phyloP scores from a whole-genome alignment of 108 stramenopile genomes.

The Discostella stelligeroides region DNA sequence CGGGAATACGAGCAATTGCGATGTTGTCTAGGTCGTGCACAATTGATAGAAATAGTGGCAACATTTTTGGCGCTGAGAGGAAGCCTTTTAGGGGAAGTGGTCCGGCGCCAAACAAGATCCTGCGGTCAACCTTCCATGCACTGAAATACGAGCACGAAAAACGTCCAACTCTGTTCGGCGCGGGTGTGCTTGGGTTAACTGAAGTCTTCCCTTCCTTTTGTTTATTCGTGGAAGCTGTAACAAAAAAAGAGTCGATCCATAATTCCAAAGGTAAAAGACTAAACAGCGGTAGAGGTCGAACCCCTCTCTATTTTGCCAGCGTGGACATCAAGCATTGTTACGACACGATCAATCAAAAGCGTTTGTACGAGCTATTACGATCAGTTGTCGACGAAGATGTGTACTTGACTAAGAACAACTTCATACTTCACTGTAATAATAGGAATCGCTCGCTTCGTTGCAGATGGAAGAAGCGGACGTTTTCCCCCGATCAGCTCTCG shows the following conservation, averaged over 20 bases:
- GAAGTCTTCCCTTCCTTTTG: conserved; percentile 70
- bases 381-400: conserved; percentile 54
- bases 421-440: conserved; percentile 54
- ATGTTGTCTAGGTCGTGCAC: conserved; percentile 54
- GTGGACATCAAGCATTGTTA: conserved; percentile 87
- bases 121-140: conserved; percentile 66
- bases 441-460: conserved; percentile 28
- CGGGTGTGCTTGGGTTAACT: conserved; percentile 64
- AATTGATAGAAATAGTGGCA: conserved; percentile 2
- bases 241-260: neutral
- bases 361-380: conserved; percentile 56
- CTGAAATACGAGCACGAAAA: conserved; percentile 64
- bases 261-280: neutral
- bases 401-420: conserved; percentile 69
- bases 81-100: neutral
- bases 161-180: conserved; percentile 55
- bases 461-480: conserved; percentile 43
- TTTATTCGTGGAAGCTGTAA: conserved; percentile 47
- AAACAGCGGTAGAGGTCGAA: neutral
- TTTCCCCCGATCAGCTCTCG: conserved; percentile 28
- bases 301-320: conserved; percentile 69
- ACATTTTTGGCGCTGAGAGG: neutral
- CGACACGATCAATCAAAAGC: conserved; percentile 78
- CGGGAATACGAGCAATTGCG: conserved; percentile 83
- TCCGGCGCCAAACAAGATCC: conserved; percentile 60